Conservation (phyloP, 805 yeast species). For the Saturnispora diversa region DNA sequence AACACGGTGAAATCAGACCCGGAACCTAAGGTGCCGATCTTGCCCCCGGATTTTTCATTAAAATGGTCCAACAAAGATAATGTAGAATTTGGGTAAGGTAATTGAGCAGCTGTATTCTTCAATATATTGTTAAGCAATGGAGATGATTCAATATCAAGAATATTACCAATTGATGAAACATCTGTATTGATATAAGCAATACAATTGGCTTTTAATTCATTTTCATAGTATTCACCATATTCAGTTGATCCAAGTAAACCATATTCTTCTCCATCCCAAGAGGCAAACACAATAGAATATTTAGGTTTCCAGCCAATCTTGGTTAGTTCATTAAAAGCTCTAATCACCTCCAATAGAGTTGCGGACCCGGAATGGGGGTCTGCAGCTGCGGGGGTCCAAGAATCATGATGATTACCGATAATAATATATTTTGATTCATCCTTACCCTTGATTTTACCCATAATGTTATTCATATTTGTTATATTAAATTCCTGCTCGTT, state of each 20-base stretch:
- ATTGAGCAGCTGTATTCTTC: constrained; percentile 35
- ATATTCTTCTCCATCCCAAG: constrained; percentile 79
- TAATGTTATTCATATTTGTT: constrained; percentile 54
- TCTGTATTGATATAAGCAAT: constrained; percentile 67
- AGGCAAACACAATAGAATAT: constrained; percentile 59
- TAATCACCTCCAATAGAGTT: constrained; percentile 52
- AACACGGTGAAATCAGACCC: constrained; percentile 66
- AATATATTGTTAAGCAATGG: constrained; percentile 49
- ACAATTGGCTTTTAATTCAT: constrained; percentile 39
- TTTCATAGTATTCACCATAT: constrained; percentile 55
- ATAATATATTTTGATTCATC: constrained; percentile 45
- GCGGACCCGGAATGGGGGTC: constrained; percentile 77
- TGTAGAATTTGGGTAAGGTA: constrained; percentile 38
- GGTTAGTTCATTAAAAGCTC: constrained; percentile 45
- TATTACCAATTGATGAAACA: constrained; percentile 51
- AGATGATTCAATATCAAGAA: constrained; percentile 45
- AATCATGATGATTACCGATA: constrained; percentile 72
- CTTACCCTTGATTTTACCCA: constrained; percentile 53
- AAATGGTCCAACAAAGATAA: constrained; percentile 32
- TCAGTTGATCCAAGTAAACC: constrained; percentile 74
- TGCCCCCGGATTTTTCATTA: constrained; percentile 23
- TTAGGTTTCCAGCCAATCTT: constrained; percentile 64
- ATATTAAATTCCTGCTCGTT: constrained; percentile 56
- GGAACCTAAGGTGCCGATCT: constrained; percentile 48
- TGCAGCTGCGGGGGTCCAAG: constrained; percentile 74